A percentile compares a stretch with the other conserved stretches of the same genome.
Evolutionary conservation across 306 rosid species (phyloP).

Genomic region (Acacia melanoxylon): DNA sequence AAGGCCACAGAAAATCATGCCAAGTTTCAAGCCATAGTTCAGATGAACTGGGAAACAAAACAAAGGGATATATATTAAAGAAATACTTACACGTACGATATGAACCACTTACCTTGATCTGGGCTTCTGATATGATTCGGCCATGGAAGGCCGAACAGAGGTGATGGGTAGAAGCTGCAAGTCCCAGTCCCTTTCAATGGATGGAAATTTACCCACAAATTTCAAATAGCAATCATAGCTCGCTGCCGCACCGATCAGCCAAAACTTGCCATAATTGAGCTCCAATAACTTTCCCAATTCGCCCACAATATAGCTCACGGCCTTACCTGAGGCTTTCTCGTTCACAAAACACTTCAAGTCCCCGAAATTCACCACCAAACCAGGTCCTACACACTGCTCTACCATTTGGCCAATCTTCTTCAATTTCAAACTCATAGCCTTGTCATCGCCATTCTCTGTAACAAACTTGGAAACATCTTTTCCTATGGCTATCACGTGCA

Average conservation of each 20-base stretch:
- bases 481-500: slow-evolving; percentile 53
- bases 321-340: slow-evolving; percentile 32
- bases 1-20: background rate
- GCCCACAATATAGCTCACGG: slow-evolving; percentile 42
- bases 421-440: slow-evolving; percentile 35
- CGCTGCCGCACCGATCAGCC: slow-evolving; percentile 75
- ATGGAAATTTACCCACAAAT: slow-evolving; percentile 63
- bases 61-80: background rate
- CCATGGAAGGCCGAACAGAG: slow-evolving; percentile 56
- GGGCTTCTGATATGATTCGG: slow-evolving; percentile 70
- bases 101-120: slow-evolving; percentile 51
- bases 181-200: slow-evolving; percentile 85
- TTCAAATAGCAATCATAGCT: slow-evolving; percentile 81
- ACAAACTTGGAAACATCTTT: slow-evolving; percentile 43
- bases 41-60: background rate
- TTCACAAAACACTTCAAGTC: slow-evolving; percentile 65
- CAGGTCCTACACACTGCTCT: slow-evolving; percentile 59
- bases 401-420: slow-evolving; percentile 42
- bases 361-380: slow-evolving; percentile 73
- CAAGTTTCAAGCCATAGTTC: background rate
- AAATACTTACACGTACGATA: background rate
- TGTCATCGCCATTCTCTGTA: slow-evolving; percentile 36
- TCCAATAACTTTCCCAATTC: slow-evolving; percentile 54
- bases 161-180: slow-evolving; percentile 88
- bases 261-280: slow-evolving; percentile 54